Evolutionary conservation across 2,329 filamentous ascomycete species (phyloP).

Genomic region (Uncinocarpus reesii): DNA sequence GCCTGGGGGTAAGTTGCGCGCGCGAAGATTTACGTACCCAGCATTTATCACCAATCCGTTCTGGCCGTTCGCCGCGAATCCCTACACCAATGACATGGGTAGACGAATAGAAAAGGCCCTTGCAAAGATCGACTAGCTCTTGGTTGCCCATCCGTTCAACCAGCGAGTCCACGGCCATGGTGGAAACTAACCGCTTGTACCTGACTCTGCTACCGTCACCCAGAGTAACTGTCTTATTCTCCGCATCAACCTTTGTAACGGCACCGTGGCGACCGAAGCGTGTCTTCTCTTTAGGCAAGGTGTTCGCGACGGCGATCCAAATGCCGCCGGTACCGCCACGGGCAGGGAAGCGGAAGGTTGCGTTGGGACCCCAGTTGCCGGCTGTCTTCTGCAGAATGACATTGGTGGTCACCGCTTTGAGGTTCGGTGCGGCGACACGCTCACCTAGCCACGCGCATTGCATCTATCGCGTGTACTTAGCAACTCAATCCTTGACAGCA

Average conservation of each 20-base stretch:
- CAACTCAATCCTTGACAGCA: background rate
- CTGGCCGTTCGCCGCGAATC: conserved; percentile 79
- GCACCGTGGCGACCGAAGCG: conserved; percentile 75
- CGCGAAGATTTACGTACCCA: conserved; percentile 54
- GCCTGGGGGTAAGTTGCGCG: background rate
- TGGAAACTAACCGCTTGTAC: conserved; percentile 88
- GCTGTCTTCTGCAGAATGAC: conserved; percentile 93
- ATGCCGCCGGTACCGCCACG: conserved; percentile 94
- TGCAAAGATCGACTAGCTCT: conserved; percentile 70
- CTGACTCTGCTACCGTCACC: conserved; percentile 77
- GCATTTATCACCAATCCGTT: conserved; percentile 98
- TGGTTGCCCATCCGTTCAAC: conserved; percentile 79
- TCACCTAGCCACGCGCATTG: conserved; percentile 98
- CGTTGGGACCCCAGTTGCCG: conserved; percentile 96
- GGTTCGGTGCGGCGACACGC: conserved; percentile 90
- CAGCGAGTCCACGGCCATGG: conserved; percentile 88
- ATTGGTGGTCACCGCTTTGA: conserved; percentile 89
- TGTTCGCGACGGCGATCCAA: conserved; percentile 95
- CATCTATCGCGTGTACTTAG: conserved; percentile 54
- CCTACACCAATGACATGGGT: conserved; percentile 97
- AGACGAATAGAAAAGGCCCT: conserved; percentile 90
- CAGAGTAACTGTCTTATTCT: conserved; percentile 70
- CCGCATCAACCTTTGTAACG: conserved; percentile 78
- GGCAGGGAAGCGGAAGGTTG: conserved; percentile 96
- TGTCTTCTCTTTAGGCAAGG: conserved; percentile 82